Conservation (phyloP, 352 stramenopile genomes). For the Phytophthora quininea region DNA sequence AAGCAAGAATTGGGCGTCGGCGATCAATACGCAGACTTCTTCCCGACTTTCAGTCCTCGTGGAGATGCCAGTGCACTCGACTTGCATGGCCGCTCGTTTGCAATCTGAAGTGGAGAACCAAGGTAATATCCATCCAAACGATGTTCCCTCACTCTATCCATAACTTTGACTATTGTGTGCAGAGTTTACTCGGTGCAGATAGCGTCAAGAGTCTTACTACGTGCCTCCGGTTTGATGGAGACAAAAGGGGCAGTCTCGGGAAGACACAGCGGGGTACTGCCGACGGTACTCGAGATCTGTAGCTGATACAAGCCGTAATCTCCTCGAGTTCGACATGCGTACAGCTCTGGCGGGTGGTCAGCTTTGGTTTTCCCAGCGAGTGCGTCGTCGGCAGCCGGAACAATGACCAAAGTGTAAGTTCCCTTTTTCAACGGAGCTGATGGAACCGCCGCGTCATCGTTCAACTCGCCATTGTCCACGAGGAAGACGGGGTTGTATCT, state of each 20-base stretch:
- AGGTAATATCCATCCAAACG: conserved; percentile 27
- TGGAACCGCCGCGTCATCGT: conserved; percentile 37
- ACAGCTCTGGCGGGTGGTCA: conserved; percentile 34
- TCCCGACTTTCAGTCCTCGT: conserved; percentile 21
- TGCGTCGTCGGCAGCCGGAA: conserved; percentile 31
- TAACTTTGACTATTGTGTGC: background rate
- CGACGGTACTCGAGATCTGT: conserved; percentile 37
- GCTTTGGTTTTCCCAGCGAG: conserved; percentile 26
- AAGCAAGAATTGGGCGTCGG: conserved; percentile 26
- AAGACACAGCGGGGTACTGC: conserved; percentile 20
- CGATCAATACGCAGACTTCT: conserved; percentile 26
- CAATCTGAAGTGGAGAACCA: conserved; percentile 10
- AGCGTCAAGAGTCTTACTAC: conserved; percentile 15
- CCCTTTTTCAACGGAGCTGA: conserved; percentile 57
- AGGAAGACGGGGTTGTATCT: conserved; percentile 30
- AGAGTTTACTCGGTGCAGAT: conserved; percentile 20
- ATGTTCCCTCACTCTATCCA: no score
- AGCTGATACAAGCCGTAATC: conserved; percentile 40
- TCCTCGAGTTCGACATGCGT: conserved; percentile 19
- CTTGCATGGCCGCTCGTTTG: background rate
- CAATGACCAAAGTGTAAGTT: conserved; percentile 46
- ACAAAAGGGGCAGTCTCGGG: conserved; percentile 17
- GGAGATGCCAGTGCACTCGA: conserved; percentile 5
- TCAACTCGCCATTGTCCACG: conserved; percentile 41
- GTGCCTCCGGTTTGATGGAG: conserved; percentile 14